Conservation (phyloP, 768 basidiomycete genomes). For the Hirschioporus abietinus region DNA sequence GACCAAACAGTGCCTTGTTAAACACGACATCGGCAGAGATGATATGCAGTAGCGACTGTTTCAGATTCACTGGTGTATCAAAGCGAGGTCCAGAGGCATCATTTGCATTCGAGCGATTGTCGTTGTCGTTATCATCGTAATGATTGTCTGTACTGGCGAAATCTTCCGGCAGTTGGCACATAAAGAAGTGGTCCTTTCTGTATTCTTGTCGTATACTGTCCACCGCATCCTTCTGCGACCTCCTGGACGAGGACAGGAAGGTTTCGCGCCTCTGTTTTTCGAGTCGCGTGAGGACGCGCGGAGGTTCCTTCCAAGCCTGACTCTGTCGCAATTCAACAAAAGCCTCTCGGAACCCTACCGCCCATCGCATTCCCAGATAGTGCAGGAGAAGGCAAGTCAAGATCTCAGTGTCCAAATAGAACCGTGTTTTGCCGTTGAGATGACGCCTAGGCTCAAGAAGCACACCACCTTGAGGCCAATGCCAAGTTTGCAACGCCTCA, state of each 20-base stretch:
- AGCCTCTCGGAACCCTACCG: slow-evolving; percentile 15
- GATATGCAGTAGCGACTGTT: slow-evolving; percentile 35
- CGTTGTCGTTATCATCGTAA: neutral
- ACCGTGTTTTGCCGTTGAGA: slow-evolving; percentile 44
- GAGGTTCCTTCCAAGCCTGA: slow-evolving; percentile 5
- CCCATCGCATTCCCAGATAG: slow-evolving; percentile 39
- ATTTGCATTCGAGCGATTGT: too few species aligned
- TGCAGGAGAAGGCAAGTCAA: slow-evolving; percentile 41
- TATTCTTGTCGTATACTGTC: neutral
- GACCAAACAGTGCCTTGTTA: slow-evolving; percentile 29
- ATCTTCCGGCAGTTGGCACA: neutral
- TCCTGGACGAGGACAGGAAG: neutral
- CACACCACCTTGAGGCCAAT: slow-evolving; percentile 39
- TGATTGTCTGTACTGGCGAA: neutral
- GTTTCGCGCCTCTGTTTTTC: neutral
- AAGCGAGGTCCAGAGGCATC: neutral
- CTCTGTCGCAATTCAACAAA: slow-evolving; percentile 17
- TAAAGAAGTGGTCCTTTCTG: neutral
- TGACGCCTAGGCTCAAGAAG: slow-evolving; percentile 40
- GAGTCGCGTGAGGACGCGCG: neutral
- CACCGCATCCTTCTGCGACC: neutral
- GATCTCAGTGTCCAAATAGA: slow-evolving; percentile 45
- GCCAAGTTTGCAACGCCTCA: slow-evolving; percentile 34
- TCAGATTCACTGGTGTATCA: slow-evolving; percentile 18
- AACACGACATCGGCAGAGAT: slow-evolving; percentile 37